These are phyloP conservation scores for Neonectria magnoliae DNA, from an alignment of 2,329 filamentous ascomycete species.

Conservation along the genomic window DNA sequence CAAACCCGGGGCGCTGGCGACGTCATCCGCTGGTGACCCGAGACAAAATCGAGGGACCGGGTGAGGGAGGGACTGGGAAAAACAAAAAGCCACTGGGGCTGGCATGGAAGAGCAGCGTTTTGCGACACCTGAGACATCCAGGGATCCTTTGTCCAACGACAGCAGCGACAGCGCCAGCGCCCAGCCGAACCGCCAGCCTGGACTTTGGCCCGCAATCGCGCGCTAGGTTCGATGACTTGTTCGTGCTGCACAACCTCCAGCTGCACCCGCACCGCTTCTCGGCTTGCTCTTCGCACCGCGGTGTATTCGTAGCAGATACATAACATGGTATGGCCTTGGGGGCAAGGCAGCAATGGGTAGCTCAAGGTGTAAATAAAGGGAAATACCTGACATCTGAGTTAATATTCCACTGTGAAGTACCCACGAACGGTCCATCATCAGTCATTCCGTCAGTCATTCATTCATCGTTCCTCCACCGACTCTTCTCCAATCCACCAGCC, in stretches of 20 bases:
- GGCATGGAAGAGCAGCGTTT: neutral
- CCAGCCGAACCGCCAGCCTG: constrained; percentile 7
- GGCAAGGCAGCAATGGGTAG: neutral
- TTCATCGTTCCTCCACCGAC: constrained; percentile 1
- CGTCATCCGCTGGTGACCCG: constrained; percentile 9
- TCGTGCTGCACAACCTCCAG: neutral
- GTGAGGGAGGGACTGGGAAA: neutral
- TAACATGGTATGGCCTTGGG: neutral
- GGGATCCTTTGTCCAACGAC: constrained; percentile 8
- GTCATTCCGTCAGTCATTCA: neutral
- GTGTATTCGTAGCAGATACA: neutral
- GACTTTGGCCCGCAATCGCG: constrained; percentile 2
- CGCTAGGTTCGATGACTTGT: constrained; percentile 18
- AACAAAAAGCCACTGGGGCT: neutral
- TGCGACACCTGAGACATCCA: neutral
- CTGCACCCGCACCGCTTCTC: constrained; percentile 1
- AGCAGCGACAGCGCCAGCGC: neutral
- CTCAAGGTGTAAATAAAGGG: neutral
- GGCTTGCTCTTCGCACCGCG: neutral
- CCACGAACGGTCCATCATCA: constrained; percentile 3
- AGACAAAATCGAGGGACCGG: neutral
- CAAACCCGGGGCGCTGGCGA: neutral
- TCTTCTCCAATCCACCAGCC: neutral
- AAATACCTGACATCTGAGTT: neutral
- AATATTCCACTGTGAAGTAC: too few relatives aligned